Evolutionary conservation across 1,284 basidiomycete genomes (phyloP).

Genomic region (Cryptococcus jaspeensis): DNA sequence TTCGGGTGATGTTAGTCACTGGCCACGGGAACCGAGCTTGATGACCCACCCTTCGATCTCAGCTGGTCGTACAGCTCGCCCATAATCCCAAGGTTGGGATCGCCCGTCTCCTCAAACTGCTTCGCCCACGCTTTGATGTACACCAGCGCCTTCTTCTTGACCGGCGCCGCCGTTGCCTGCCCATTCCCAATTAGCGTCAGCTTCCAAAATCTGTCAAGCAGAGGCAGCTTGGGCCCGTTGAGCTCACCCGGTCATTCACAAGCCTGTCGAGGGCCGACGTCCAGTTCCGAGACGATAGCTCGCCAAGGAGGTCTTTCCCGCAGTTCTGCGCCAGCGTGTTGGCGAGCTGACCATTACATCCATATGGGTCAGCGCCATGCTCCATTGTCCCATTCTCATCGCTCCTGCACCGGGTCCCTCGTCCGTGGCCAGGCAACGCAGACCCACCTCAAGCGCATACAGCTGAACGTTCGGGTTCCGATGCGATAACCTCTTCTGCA

Average conservation of each 20-base stretch:
- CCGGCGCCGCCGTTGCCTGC: conserved; percentile 84
- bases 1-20: no score
- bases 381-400: neutral
- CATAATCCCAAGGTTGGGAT: conserved; percentile 83
- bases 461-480: conserved; percentile 96
- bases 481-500: conserved; percentile 88
- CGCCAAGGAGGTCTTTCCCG: conserved; percentile 73
- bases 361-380: neutral
- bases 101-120: conserved; percentile 67
- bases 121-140: conserved; percentile 81
- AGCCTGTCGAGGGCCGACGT: conserved; percentile 83
- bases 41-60: conserved; percentile 70
- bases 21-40: neutral
- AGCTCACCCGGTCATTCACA: conserved; percentile 77
- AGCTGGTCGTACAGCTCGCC: conserved; percentile 82
- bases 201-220: neutral
- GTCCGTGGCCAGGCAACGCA: no score
- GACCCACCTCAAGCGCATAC: conserved; percentile 68
- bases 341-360: conserved; percentile 60
- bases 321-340: conserved; percentile 93
- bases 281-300: conserved; percentile 86
- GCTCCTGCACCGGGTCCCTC: no score
- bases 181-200: neutral
- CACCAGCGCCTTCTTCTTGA: conserved; percentile 69
- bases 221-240: neutral